These are phyloP conservation scores for Cercospora beticola DNA, from an alignment of 2,329 filamentous ascomycete genomes.

Conservation along the genomic window DNA sequence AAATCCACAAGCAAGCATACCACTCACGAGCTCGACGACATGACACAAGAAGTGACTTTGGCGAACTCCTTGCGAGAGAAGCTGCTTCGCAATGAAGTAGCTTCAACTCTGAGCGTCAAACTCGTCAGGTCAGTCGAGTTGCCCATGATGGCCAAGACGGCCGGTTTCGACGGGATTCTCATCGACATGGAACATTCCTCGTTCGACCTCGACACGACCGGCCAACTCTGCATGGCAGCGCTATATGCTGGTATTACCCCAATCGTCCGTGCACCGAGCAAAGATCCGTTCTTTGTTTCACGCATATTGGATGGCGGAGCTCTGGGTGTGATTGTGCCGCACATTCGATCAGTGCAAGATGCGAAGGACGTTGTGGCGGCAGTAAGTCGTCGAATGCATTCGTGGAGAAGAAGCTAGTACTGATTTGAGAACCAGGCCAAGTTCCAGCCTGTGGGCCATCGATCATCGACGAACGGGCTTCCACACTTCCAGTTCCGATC, in stretches of 20 bases:
- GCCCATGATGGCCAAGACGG: constrained; percentile 43
- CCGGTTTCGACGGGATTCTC: constrained; percentile 45
- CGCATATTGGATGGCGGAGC: constrained; percentile 46
- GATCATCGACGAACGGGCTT: constrained; percentile 41
- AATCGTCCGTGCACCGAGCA: constrained; percentile 45
- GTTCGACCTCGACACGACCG: constrained; percentile 40
- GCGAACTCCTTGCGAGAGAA: constrained; percentile 16
- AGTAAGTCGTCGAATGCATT: constrained; percentile 8
- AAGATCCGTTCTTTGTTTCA: constrained; percentile 42
- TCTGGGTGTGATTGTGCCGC: constrained; percentile 45
- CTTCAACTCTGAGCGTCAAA: constrained; percentile 28
- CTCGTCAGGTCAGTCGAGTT: constrained; percentile 41
- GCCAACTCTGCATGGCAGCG: constrained; percentile 44
- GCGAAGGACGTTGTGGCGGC: constrained; percentile 40
- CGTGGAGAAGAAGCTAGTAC: background rate
- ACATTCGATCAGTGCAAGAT: constrained; percentile 43
- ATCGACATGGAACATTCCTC: constrained; percentile 50
- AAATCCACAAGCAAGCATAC: background rate
- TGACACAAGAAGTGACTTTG: constrained; percentile 1
- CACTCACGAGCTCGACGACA: background rate
- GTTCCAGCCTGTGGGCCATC: constrained; percentile 41
- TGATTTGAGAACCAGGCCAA: constrained; percentile 29
- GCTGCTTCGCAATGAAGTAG: constrained; percentile 14
- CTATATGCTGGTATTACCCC: constrained; percentile 44
- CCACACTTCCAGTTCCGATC: constrained; percentile 41